Evolutionary conservation across 2,329 filamentous ascomycete genomes (phyloP).

Genomic region (Raffaelea ambrosiae): DNA sequence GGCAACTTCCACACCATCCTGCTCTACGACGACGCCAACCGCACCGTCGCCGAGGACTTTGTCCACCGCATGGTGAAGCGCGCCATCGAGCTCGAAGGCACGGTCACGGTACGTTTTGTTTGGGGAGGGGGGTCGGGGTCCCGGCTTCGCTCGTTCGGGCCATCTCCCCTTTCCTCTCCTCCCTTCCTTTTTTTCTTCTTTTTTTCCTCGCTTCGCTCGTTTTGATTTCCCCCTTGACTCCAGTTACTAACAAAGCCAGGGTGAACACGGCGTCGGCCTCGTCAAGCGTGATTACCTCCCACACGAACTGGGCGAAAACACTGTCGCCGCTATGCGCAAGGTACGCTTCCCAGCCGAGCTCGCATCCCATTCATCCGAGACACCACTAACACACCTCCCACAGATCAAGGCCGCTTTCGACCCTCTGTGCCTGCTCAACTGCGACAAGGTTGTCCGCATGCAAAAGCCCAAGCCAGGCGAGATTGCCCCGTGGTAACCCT

Average conservation of each 20-base stretch:
- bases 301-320: conserved; percentile 65
- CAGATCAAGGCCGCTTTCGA: conserved; percentile 72
- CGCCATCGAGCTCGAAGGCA: conserved; percentile 77
- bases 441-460: conserved; percentile 59
- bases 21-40: conserved; percentile 57
- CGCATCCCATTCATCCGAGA: background rate
- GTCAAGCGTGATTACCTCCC: conserved; percentile 78
- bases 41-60: conserved; percentile 56
- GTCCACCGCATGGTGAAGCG: conserved; percentile 81
- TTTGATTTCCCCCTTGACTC: too few species aligned
- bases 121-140: too few species aligned
- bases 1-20: conserved; percentile 59
- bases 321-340: conserved; percentile 77
- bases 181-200: too few species aligned
- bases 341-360: conserved; percentile 32
- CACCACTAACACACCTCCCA: background rate
- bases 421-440: conserved; percentile 61
- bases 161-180: too few species aligned
- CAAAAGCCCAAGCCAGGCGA: conserved; percentile 43
- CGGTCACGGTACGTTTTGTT: conserved; percentile 51
- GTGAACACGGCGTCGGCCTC: conserved; percentile 75
- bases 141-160: too few species aligned
- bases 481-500: conserved; percentile 37
- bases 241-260: too few species aligned
- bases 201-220: too few species aligned